phyloP scores from a whole-genome alignment of 2,329 filamentous ascomycete genomes.

The Microsporum canis region DNA sequence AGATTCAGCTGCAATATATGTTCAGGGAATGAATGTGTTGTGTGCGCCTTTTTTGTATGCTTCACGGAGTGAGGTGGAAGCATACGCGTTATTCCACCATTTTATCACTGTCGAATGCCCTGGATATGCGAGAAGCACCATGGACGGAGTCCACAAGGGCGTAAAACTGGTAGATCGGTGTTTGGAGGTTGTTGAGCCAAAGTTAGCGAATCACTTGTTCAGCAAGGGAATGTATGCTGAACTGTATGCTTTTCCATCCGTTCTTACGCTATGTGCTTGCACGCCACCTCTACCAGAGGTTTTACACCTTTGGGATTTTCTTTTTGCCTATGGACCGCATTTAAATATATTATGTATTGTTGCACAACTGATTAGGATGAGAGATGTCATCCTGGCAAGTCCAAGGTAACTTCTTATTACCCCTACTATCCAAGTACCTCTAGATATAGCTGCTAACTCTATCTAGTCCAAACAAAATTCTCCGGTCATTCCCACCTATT shows the following conservation, averaged over 20 bases:
- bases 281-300: slow-evolving; percentile 93
- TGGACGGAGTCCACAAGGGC: slow-evolving; percentile 93
- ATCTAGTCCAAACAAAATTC: slow-evolving; percentile 73
- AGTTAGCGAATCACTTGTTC: slow-evolving; percentile 71
- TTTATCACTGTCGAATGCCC: slow-evolving; percentile 82
- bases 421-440: background rate
- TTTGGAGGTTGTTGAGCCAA: slow-evolving; percentile 79
- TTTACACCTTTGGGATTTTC: slow-evolving; percentile 85
- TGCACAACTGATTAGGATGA: slow-evolving; percentile 80
- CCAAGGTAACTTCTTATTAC: slow-evolving; percentile 50
- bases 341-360: slow-evolving; percentile 95
- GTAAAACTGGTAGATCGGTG: slow-evolving; percentile 86
- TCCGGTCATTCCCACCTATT: slow-evolving; percentile 76
- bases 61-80: slow-evolving; percentile 86
- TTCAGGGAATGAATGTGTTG: slow-evolving; percentile 98
- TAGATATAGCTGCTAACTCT: slow-evolving; percentile 5
- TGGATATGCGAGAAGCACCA: slow-evolving; percentile 85
- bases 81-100: slow-evolving; percentile 79
- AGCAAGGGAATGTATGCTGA: slow-evolving; percentile 82
- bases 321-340: slow-evolving; percentile 91
- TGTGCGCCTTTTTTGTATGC: slow-evolving; percentile 93
- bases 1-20: slow-evolving; percentile 62
- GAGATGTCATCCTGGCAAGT: slow-evolving; percentile 70
- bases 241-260: slow-evolving; percentile 92
- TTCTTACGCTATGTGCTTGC: slow-evolving; percentile 87